These are phyloP conservation scores for Aureobasidium melanogenum DNA, from an alignment of 2,329 filamentous ascomycete species.

Conservation along the genomic window DNA sequence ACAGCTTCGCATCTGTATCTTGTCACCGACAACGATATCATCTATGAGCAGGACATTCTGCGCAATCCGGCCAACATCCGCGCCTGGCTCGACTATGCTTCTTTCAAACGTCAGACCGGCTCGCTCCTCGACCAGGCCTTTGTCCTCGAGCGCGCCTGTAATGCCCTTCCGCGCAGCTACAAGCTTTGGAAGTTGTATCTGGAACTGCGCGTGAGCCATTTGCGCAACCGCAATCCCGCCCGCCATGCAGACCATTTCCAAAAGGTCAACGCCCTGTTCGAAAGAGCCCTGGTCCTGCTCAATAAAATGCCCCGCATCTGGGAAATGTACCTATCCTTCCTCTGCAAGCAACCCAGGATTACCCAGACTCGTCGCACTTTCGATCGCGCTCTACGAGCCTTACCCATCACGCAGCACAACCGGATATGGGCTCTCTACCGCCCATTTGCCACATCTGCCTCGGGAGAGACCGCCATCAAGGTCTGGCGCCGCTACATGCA, in stretches of 20 bases:
- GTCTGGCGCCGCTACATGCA: slow-evolving; percentile 97
- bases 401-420: slow-evolving; percentile 92
- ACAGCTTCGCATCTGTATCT: slow-evolving; percentile 26
- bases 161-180: slow-evolving; percentile 84
- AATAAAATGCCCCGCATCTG: slow-evolving; percentile 99
- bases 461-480: slow-evolving; percentile 80
- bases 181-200: slow-evolving; percentile 99
- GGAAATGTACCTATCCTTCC: slow-evolving; percentile 92
- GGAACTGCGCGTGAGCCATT: slow-evolving; percentile 61
- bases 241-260: slow-evolving; percentile 70
- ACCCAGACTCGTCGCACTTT: slow-evolving; percentile 81
- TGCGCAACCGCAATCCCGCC: slow-evolving; percentile 69
- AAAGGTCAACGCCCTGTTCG: slow-evolving; percentile 93
- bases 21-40: slow-evolving; percentile 76
- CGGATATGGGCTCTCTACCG: slow-evolving; percentile 89
- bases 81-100: slow-evolving; percentile 91
- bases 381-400: slow-evolving; percentile 80
- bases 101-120: slow-evolving; percentile 83
- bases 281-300: slow-evolving; percentile 80
- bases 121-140: slow-evolving; percentile 77
- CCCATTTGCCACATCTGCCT: slow-evolving; percentile 83
- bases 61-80: slow-evolving; percentile 78
- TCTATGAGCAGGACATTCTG: slow-evolving; percentile 93
- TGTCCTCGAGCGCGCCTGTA: slow-evolving; percentile 82
- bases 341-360: slow-evolving; percentile 84